phyloP scores from a whole-genome alignment of 1,284 basidiomycete species.

The Heterobasidion parviporum region DNA sequence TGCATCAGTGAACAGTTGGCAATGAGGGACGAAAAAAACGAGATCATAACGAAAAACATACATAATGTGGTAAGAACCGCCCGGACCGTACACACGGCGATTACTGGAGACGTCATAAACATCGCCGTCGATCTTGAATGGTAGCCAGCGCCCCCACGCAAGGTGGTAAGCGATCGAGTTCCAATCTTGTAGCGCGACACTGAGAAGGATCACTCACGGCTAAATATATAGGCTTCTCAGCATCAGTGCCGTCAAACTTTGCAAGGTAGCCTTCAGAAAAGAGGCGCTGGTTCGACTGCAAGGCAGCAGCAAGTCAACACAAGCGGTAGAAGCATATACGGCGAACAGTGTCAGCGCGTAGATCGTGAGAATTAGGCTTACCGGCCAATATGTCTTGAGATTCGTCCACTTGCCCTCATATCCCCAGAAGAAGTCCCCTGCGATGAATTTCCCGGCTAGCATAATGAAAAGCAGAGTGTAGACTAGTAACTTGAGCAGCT shows the following conservation, averaged over 20 bases:
- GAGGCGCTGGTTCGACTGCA: conserved; percentile 49
- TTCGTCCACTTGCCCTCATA: conserved; percentile 53
- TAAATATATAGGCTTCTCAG: conserved; percentile 74
- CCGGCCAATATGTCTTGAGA: conserved; percentile 54
- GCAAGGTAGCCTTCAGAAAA: conserved; percentile 69
- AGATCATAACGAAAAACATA: conserved; percentile 29
- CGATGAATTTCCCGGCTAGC: conserved; percentile 72
- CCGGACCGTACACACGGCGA: conserved; percentile 80
- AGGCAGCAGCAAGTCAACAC: conserved; percentile 7
- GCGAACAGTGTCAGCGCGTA: background rate
- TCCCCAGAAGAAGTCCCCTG: conserved; percentile 76
- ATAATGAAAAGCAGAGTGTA: conserved; percentile 42
- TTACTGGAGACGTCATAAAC: conserved; percentile 86
- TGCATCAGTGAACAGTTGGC: conserved; percentile 1
- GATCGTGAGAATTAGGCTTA: conserved; percentile 22
- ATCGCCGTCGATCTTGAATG: conserved; percentile 75
- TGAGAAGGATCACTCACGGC: conserved; percentile 44
- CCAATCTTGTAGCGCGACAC: background rate
- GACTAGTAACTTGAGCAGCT: conserved; percentile 62
- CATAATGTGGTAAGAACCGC: conserved; percentile 82
- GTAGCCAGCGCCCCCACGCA: background rate
- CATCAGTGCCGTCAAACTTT: conserved; percentile 67
- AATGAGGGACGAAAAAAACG: background rate
- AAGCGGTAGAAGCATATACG: background rate
- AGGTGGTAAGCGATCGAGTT: background rate